phyloP scores from a whole-genome alignment of 345 rosid species.

The Murraya koenigii region DNA sequence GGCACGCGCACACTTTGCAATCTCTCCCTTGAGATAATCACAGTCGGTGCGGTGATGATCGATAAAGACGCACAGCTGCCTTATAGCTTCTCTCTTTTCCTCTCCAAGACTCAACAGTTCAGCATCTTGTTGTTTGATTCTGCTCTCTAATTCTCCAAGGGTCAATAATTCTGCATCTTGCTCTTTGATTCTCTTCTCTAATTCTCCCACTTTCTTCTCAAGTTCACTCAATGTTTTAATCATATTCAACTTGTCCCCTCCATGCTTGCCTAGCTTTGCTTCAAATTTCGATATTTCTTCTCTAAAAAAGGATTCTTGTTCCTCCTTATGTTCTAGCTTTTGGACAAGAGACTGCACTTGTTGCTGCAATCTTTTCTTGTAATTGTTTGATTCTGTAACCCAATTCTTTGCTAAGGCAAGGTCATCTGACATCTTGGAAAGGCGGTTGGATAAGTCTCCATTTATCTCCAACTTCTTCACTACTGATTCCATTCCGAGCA shows the following conservation, averaged over 20 bases:
- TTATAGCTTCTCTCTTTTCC: constrained; percentile 77
- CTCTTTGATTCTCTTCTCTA: constrained; percentile 44
- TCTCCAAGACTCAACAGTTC: constrained; percentile 49
- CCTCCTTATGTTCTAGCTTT: constrained; percentile 37
- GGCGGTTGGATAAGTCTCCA: constrained; percentile 29
- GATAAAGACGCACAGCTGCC: constrained; percentile 61
- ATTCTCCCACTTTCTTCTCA: constrained; percentile 33
- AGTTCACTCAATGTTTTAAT: constrained; percentile 30
- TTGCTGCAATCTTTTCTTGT: constrained; percentile 21
- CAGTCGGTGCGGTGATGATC: constrained; percentile 70
- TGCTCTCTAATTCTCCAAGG: constrained; percentile 57
- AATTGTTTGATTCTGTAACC: constrained; percentile 33
- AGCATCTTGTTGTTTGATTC: constrained; percentile 41
- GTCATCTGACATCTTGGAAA: constrained; percentile 39
- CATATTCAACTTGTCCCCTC: constrained; percentile 35
- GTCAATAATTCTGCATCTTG: constrained; percentile 39
- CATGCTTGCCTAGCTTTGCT: constrained; percentile 38
- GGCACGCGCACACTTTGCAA: constrained; percentile 37
- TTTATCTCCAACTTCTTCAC: constrained; percentile 35
- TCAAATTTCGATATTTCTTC: constrained; percentile 43
- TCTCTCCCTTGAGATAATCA: constrained; percentile 47
- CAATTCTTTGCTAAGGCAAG: constrained; percentile 40
- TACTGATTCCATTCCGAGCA: constrained; percentile 32
- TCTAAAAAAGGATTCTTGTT: constrained; percentile 34
- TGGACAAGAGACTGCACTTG: constrained; percentile 26